Evolutionary conservation across 306 rosid species (phyloP), one percentile per base, ranked within the genome.

Genomic region (Astragalus glycyphyllos): DNA sequence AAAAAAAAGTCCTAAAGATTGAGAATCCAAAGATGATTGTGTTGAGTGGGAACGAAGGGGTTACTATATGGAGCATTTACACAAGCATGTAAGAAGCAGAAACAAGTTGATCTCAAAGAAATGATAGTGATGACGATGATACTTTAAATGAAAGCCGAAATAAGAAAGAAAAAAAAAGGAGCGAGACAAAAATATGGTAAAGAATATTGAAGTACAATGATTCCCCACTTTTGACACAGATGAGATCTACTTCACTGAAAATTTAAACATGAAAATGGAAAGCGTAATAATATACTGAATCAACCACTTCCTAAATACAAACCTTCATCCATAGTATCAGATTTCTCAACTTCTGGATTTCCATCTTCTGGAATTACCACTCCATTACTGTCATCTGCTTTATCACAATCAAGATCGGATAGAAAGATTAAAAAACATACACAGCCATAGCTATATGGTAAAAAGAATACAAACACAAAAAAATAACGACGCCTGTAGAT

Each of bases 261-360:
- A 68, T 32, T 34, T 6, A 10, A 31, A 70, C 54, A 47, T 1
- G 44, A 46, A 46, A 63, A 26, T 40, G 26, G 26, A 51, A 56
- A 61, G 13, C 26, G 26, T 32, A 9, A 4, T 5, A 42, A 63
- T 65, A 51, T 37, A 14, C 17, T 49, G 8, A 71, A 83, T 11
- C 59, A 78, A 70, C 69, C 62, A 71, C 61, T 70, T 77, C 46
- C 32, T 8, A 62, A 74, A 65, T 6, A 84, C 94, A 77, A 73
- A 89, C 98, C 98, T 92, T 89, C 96, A 58, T 87, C 96, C 88
- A 84, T 83, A 71, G 82, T 46, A 66, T 76, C 79, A 41, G 71
- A 71, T 41, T 77, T 79, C 81, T 83, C 88, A 54, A 79, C 86
- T 69, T 79, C 97, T 5, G 77, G 73, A 74, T 72, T 79, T 59